Evolutionary conservation across 371 early-diverging fungal genomes (phyloP).

Genomic region (Phascolomyces articulosus): DNA sequence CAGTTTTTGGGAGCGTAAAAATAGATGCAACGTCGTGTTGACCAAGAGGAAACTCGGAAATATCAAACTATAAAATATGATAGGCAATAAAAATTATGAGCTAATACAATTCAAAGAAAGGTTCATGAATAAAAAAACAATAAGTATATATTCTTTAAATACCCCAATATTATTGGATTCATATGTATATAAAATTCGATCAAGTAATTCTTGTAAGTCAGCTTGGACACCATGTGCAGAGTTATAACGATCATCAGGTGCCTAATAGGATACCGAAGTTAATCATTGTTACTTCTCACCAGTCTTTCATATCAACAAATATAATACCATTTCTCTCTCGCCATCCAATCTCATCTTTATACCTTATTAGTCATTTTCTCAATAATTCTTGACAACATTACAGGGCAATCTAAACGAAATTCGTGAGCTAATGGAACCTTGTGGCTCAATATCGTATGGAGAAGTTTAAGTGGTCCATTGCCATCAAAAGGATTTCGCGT

Average conservation of each 20-base stretch:
- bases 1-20: constrained; percentile 42
- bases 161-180: neutral
- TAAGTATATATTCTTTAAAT: no score
- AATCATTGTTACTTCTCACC: no score
- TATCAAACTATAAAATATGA: constrained; percentile 10
- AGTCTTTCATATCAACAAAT: neutral
- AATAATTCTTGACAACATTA: constrained; percentile 50
- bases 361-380: constrained; percentile 65
- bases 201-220: constrained; percentile 57
- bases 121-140: no score
- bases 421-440: constrained; percentile 48
- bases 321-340: no score
- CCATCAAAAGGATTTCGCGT: constrained; percentile 53
- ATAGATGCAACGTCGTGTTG: constrained; percentile 46
- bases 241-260: constrained; percentile 59
- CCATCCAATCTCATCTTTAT: neutral
- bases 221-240: constrained; percentile 57
- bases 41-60: constrained; percentile 39
- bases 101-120: neutral
- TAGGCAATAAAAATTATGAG: no score
- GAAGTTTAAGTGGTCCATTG: constrained; percentile 50
- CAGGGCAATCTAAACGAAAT: constrained; percentile 52
- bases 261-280: constrained; percentile 28
- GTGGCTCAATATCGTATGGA: constrained; percentile 53
- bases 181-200: neutral